phyloP scores from a whole-genome alignment of 768 basidiomycete species.

The Favolaschia claudopus region DNA sequence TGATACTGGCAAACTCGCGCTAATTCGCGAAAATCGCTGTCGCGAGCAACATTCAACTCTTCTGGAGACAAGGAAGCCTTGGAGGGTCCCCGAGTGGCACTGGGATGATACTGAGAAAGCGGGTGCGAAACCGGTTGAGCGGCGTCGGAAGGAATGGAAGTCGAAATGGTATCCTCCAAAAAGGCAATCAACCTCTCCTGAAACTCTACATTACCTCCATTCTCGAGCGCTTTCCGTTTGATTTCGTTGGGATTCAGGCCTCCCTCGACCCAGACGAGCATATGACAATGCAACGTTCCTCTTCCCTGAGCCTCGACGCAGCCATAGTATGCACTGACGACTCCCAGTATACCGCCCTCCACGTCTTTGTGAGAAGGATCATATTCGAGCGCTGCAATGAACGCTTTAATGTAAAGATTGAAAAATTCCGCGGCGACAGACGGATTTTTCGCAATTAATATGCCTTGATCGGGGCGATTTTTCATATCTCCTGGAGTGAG shows the following conservation, averaged over 20 bases:
- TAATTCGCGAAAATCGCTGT: neutral
- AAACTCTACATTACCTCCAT: neutral
- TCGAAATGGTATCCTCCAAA: neutral
- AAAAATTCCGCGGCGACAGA: constrained; percentile 1
- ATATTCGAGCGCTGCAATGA: neutral
- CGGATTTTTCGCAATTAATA: neutral
- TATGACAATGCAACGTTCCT: neutral
- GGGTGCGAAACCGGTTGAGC: neutral
- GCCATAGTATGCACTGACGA: neutral
- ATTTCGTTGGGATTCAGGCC: neutral
- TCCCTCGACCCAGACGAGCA: neutral
- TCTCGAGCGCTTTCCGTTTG: neutral
- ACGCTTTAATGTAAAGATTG: constrained; percentile 5
- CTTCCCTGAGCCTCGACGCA: neutral
- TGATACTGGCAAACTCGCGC: constrained; percentile 15
- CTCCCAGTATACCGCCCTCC: neutral
- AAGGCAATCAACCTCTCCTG: neutral
- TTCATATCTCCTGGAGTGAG: neutral
- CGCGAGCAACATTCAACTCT: neutral
- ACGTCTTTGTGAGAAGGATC: neutral
- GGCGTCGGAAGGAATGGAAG: neutral
- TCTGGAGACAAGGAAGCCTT: neutral
- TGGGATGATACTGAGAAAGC: neutral
- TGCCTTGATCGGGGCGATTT: neutral
- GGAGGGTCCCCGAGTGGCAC: neutral